phyloP scores from a whole-genome alignment of 768 basidiomycete species.

The Suillus decipiens region DNA sequence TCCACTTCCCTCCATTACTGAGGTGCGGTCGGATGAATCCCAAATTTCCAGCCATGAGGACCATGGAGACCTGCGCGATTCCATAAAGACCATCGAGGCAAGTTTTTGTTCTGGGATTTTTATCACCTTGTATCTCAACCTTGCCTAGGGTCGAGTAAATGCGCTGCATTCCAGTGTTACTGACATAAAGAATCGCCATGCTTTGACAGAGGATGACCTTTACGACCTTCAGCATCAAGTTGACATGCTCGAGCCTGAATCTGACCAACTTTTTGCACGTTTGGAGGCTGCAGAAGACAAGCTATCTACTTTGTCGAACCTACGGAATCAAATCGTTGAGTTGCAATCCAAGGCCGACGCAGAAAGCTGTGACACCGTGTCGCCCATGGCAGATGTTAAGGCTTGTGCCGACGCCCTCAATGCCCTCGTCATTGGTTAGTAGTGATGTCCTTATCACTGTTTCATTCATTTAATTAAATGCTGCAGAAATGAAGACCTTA shows the following conservation, averaged over 20 bases:
- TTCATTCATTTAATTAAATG: constrained; percentile 1
- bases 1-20: background rate
- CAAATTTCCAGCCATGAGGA: background rate
- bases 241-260: constrained; percentile 39
- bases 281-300: constrained; percentile 31
- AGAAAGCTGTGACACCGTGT: constrained; percentile 14
- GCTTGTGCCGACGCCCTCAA: constrained; percentile 38
- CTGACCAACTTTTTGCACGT: constrained; percentile 30
- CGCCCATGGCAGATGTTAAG: constrained; percentile 24
- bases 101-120: background rate
- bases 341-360: constrained; percentile 26
- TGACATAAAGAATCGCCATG: constrained; percentile 26
- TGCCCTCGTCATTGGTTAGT: constrained; percentile 45
- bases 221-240: constrained; percentile 38
- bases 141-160: constrained; percentile 25
- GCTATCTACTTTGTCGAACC: constrained; percentile 29
- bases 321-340: constrained; percentile 27
- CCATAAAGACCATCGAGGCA: constrained; percentile 27
- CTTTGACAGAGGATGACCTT: constrained; percentile 31
- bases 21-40: background rate
- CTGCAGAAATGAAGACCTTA: constrained; percentile 47
- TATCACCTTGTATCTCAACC: background rate
- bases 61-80: constrained; percentile 6
- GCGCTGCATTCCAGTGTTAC: constrained; percentile 22
- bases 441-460: background rate